Base-by-base conservation (phyloP, 257 asterid species). In the Gardenia jasminoides region DNA sequence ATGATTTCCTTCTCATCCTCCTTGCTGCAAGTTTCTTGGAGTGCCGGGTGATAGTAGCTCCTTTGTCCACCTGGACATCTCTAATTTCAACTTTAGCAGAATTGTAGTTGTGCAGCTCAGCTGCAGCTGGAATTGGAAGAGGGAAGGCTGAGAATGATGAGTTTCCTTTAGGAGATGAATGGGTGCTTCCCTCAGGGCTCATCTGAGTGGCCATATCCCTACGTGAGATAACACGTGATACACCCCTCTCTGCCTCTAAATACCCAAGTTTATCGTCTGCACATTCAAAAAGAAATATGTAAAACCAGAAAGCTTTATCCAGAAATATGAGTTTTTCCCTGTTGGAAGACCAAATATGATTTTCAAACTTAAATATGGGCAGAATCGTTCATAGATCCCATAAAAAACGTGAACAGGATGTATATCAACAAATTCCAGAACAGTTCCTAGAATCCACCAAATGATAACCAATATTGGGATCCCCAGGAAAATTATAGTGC, bases 201-300 rank as follows among this genome's bases (percentile, higher is more conserved):
- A 94, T 94, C 82, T 94, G 98, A 50, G 98, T 95, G 58, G 97
- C 96, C 92, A 90, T 88, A 82, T 94, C 99, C 82, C 96, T 88
- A 59, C 90, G 85, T 17, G 90, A 85, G 74, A 88, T 87, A 6
- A 65, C 84, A 22, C 52, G 76, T n/a, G 88, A 79, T 50, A 77
- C 84, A 26, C 67, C 46, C 17, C 71, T 79, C 36, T 84, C 96
- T 47, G 83, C 88, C 76, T 88, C 93, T 78, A 83, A 80, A 46
- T 39, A 71, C 19, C 76, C 86, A 62, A 75, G 67, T 61, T 80
- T 83, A 72, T 87, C 92, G 76, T 89, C 96, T 94, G 75, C 62
- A 65, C 79, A 81, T 78, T 48, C 82, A 76, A 74, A 62, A 65
- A 30, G 2, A 31, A 28, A n/a, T 72, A 43, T 1, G 19, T 17